These are phyloP conservation scores for Linaria vulgaris DNA, from an alignment of 257 asterid genomes.

Conservation along the genomic window DNA sequence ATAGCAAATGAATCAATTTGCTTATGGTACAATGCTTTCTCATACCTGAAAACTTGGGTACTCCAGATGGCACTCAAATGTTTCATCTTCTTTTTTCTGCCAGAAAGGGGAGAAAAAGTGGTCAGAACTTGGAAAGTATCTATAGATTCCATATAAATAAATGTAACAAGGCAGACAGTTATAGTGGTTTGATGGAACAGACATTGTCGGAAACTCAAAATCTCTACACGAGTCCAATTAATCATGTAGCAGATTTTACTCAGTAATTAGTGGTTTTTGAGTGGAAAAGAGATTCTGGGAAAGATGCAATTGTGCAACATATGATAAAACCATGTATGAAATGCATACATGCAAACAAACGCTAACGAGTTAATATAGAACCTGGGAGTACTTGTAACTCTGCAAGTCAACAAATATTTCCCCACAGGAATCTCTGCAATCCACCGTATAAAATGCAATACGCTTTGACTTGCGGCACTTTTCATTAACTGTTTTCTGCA, in stretches of 20 bases:
- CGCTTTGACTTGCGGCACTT: constrained; percentile 89
- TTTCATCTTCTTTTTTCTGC: constrained; percentile 74
- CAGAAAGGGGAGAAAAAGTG: constrained; percentile 20
- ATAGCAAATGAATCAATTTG: constrained; percentile 6
- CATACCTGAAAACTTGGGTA: constrained; percentile 90
- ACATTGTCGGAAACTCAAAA: constrained; percentile 16
- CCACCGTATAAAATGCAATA: constrained; percentile 80
- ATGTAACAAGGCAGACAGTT: background rate
- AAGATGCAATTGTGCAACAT: constrained; percentile 11
- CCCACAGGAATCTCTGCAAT: constrained; percentile 93
- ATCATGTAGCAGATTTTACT: background rate
- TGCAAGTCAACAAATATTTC: constrained; percentile 97
- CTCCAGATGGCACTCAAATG: constrained; percentile 55
- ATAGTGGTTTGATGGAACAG: background rate
- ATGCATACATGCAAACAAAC: constrained; percentile 8
- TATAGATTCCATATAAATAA: constrained; percentile 5
- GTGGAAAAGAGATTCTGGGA: constrained; percentile 12
- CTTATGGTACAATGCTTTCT: background rate
- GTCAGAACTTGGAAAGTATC: constrained; percentile 15
- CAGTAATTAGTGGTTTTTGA: constrained; percentile 1
- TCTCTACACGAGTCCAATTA: constrained; percentile 16
- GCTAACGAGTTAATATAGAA: constrained; percentile 14
- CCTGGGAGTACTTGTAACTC: constrained; percentile 78
- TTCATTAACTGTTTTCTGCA: constrained; percentile 80
- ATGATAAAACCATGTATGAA: background rate